A percentile compares a stretch with the other conserved stretches of the same genome.
These are phyloP conservation scores for Isatis tinctoria DNA, from an alignment of 345 rosid genomes.

Conservation along the genomic window DNA sequence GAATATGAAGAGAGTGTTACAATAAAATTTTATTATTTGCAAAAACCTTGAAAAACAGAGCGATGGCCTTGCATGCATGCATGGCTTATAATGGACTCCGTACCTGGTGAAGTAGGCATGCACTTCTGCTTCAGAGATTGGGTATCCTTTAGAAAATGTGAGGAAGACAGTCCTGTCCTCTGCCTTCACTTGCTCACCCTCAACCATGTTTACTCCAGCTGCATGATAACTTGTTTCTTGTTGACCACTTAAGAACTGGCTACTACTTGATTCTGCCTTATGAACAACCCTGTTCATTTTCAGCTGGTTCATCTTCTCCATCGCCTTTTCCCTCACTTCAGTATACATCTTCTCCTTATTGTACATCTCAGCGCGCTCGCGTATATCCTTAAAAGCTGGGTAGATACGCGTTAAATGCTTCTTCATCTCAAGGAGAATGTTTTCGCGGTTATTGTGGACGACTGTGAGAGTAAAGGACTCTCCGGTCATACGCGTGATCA, in stretches of 20 bases:
- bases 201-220: neutral
- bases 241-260: neutral
- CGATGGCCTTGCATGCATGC: neutral
- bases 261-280: neutral
- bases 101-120: conserved; percentile 53
- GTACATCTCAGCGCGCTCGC: neutral
- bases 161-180: conserved; percentile 64
- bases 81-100: neutral
- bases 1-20: neutral
- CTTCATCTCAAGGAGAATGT: conserved; percentile 17
- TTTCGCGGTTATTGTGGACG: conserved; percentile 35
- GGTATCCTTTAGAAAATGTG: conserved; percentile 76
- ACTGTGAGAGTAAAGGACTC: conserved; percentile 27
- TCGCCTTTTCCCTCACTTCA: neutral
- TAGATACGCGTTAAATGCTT: conserved; percentile 32
- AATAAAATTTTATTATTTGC: neutral
- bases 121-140: conserved; percentile 51
- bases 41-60: neutral
- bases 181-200: neutral
- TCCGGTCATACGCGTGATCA: conserved; percentile 27
- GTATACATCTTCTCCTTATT: neutral
- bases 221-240: neutral
- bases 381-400: conserved; percentile 49
- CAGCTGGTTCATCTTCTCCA: neutral
- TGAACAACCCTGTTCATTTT: neutral